phyloP scores from a whole-genome alignment of 2,329 filamentous ascomycete genomes.

The Aspergillus sp. region DNA sequence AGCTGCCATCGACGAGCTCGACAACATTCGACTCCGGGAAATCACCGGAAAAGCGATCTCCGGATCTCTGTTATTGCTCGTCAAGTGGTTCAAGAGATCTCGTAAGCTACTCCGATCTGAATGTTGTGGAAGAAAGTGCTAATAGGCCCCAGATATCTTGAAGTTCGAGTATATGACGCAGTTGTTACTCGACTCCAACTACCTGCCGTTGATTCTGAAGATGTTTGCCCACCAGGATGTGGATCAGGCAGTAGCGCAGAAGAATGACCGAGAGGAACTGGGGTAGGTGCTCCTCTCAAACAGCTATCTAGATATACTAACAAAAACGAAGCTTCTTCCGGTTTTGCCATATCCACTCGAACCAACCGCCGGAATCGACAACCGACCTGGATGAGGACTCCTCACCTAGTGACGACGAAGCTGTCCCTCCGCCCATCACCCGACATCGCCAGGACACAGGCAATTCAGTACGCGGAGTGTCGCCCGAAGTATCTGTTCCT shows the following conservation, averaged over 20 bases:
- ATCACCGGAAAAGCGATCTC: slow-evolving; percentile 89
- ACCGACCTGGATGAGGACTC: slow-evolving; percentile 38
- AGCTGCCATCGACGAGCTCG: slow-evolving; percentile 69
- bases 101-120: slow-evolving; percentile 59
- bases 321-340: slow-evolving; percentile 72
- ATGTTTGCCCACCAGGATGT: slow-evolving; percentile 93
- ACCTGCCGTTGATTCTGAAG: slow-evolving; percentile 87
- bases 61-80: slow-evolving; percentile 78
- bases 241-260: slow-evolving; percentile 83
- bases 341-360: slow-evolving; percentile 76
- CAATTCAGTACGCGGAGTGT: slow-evolving; percentile 28
- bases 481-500: slow-evolving; percentile 27
- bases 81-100: slow-evolving; percentile 96
- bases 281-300: slow-evolving; percentile 56
- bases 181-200: slow-evolving; percentile 90
- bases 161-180: slow-evolving; percentile 97
- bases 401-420: slow-evolving; percentile 63
- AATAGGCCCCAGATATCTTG: slow-evolving; percentile 67
- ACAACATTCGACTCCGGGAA: slow-evolving; percentile 78
- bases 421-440: slow-evolving; percentile 78
- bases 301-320: slow-evolving; percentile 13
- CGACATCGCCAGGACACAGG: slow-evolving; percentile 51
- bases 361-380: slow-evolving; percentile 52
- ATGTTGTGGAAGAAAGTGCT: slow-evolving; percentile 7
- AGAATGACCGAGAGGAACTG: slow-evolving; percentile 76